phyloP scores from a whole-genome alignment of 139 green algal species.

The Monoraphidium neglectum region DNA sequence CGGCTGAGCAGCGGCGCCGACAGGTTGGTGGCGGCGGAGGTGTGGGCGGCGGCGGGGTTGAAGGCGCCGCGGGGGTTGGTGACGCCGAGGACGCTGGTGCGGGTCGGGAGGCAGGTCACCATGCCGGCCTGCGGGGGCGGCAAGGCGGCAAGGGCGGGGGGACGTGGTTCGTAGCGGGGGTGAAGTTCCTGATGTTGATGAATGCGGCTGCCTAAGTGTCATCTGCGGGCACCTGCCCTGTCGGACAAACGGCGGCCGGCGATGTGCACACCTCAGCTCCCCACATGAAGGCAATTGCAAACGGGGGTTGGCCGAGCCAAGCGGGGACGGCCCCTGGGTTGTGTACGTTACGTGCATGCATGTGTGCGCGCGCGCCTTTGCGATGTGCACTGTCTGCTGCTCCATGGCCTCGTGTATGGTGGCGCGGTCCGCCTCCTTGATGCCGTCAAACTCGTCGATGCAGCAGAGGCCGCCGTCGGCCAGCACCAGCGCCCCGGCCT shows the following conservation, averaged over 20 bases:
- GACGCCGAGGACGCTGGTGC: constrained; percentile 67
- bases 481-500: constrained; percentile 86
- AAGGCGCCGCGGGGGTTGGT: constrained; percentile 63
- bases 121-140: constrained; percentile 70
- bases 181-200: neutral
- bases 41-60: constrained; percentile 7
- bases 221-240: neutral
- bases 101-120: constrained; percentile 83
- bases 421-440: constrained; percentile 73
- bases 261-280: too few species aligned
- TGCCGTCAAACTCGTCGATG: constrained; percentile 90
- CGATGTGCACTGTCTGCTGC: constrained; percentile 91
- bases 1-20: constrained; percentile 73
- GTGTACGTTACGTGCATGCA: too few species aligned
- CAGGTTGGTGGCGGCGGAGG: constrained; percentile 31
- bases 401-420: constrained; percentile 96
- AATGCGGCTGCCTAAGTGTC: too few species aligned
- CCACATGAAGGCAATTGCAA: too few species aligned
- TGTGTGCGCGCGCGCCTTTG: constrained; percentile 65
- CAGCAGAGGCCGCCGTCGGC: constrained; percentile 90
- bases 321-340: too few species aligned
- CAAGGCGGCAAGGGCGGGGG: too few species aligned
- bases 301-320: too few species aligned
- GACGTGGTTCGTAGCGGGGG: too few species aligned
- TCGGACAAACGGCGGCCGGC: too few species aligned